Percentiles rank a stretch among this genome's conserved stretches.
phyloP scores from a whole-genome alignment of 306 rosid species.

The Quercus mongolica region DNA sequence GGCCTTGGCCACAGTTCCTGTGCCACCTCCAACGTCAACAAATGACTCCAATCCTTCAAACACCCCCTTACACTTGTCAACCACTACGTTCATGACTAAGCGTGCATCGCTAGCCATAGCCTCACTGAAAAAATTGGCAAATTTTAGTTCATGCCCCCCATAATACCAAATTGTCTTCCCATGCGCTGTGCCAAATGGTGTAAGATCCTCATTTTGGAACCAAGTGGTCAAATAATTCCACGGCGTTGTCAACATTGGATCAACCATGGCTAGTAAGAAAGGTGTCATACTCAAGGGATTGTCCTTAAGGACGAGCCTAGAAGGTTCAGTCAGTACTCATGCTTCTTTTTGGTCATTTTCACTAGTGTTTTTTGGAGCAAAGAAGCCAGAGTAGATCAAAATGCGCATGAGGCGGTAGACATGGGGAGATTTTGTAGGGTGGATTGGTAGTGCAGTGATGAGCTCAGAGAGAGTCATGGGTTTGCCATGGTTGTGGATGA shows the following conservation, averaged over 20 bases:
- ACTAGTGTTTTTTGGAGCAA: neutral
- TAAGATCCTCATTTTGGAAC: neutral
- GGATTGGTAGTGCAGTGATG: too few species aligned
- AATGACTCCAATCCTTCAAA: constrained; percentile 30
- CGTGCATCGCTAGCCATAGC: constrained; percentile 18
- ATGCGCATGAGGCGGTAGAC: too few species aligned
- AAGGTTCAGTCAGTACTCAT: constrained; percentile 15
- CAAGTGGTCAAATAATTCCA: constrained; percentile 5
- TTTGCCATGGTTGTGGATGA: too few species aligned
- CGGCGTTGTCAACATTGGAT: neutral
- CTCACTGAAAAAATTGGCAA: neutral
- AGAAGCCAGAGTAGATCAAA: constrained; percentile 21
- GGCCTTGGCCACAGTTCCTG: constrained; percentile 21
- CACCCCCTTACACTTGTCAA: constrained; percentile 1
- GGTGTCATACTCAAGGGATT: neutral
- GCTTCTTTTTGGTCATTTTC: neutral
- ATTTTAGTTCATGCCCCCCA: neutral
- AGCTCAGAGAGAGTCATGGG: too few species aligned
- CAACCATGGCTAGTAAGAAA: neutral
- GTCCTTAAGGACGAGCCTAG: constrained; percentile 13
- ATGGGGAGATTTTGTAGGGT: too few species aligned
- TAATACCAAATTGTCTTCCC: constrained; percentile 5
- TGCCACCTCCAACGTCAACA: constrained; percentile 35
- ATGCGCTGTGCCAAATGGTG: constrained; percentile 13
- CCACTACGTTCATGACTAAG: neutral